Conservation (phyloP, 768 basidiomycete species). For the Amylocystis lapponica region DNA sequence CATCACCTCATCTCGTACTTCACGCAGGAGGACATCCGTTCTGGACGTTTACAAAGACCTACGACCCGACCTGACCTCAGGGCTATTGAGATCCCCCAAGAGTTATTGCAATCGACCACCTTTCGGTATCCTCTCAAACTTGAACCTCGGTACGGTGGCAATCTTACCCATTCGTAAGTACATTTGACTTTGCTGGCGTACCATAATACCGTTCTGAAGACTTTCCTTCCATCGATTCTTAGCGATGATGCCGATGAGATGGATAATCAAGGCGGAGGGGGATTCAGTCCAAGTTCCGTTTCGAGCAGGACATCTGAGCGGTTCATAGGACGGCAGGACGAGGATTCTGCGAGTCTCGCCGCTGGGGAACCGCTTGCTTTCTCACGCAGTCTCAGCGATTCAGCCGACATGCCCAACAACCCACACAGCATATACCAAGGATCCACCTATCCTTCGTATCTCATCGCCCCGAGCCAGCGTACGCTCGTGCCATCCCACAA, state of each 20-base stretch:
- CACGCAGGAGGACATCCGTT: constrained; percentile 69
- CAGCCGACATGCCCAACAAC: no score
- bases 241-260: constrained; percentile 20
- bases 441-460: no score
- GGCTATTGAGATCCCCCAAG: constrained; percentile 63
- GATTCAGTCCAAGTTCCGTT: constrained; percentile 6
- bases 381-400: constrained; percentile 10
- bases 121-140: constrained; percentile 82
- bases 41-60: constrained; percentile 64
- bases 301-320: constrained; percentile 6
- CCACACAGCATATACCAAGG: no score
- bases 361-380: constrained; percentile 4
- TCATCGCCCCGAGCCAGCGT: no score
- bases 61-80: constrained; percentile 68
- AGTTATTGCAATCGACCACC: constrained; percentile 73
- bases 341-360: constrained; percentile 18
- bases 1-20: constrained; percentile 85
- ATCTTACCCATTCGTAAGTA: constrained; percentile 58
- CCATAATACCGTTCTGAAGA: constrained; percentile 1
- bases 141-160: constrained; percentile 66
- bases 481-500: no score
- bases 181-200: no score
- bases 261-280: constrained; percentile 12
- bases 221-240: constrained; percentile 8
- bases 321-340: constrained; percentile 10